Base-by-base conservation (phyloP, 345 rosid genomes). In the Ceriops tagal region DNA sequence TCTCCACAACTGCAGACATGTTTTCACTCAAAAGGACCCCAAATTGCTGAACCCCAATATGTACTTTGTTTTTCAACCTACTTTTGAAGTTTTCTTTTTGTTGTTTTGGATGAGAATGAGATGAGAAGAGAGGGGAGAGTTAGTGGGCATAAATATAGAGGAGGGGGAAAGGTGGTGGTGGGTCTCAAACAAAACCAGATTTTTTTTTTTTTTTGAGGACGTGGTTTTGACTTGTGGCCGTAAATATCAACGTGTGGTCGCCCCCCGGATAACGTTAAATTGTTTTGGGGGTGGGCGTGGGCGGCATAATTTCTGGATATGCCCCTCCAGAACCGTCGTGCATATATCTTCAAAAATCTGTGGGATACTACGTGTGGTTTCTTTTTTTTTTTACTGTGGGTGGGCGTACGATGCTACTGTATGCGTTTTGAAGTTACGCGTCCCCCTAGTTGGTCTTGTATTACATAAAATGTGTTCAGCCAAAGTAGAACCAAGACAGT, bases 1-100 rank as follows among this genome's bases (percentile, higher is more conserved):
- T 47, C 74, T 82, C 89, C 53, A 85, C 85, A 32, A 82, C 71
- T 67, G 81, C 83, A 66, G 85, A 78, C 91, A 88, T 88, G 66
- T 37, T 43, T 11, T 0, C 26, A 13, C 49, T 13, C 49, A 43
- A 3, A 39, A 11, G 0, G 3, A 4, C 21, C 2, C 21, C 16
- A 37, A 55, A 16, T 5, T n/a, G 18, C 13, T n/a, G 5, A 6
- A 51, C 6, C 31, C 6, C 37, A n/a, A 19, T 7, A 6, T 8
- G 26, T 1, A 15, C 11, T 47, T 0, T 8, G 7, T 24, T 24
- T 24, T 24, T 24, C 26, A 24, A 24, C 26, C 26, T n/a, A n/a
- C n/a, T n/a, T n/a, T n/a, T n/a, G n/a, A 4, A 19, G 30, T n/a
- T 67, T 10, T 39, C 57, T 35, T 69, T 46, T 20, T 15, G 16